Evolutionary conservation across 768 basidiomycete genomes (phyloP).

Genomic region (Mrakia hoshinonis): DNA sequence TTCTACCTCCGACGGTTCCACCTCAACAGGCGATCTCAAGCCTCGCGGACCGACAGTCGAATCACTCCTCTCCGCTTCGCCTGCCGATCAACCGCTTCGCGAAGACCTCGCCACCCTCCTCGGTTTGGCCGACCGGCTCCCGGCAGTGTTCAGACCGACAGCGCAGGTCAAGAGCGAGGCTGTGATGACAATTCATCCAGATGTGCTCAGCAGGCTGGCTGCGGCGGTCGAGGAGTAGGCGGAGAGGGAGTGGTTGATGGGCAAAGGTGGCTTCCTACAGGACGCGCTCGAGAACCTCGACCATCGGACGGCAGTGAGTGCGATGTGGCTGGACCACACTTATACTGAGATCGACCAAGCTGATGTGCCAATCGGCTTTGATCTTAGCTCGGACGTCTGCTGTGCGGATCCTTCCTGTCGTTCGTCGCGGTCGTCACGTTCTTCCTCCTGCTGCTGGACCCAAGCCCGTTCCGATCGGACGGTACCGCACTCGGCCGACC

Average conservation of each 20-base stretch:
- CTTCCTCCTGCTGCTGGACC: not conserved
- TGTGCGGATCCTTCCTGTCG: not conserved
- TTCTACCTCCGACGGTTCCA: not conserved
- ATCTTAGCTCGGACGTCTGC: not conserved
- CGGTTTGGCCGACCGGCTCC: not conserved
- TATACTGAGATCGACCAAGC: not conserved
- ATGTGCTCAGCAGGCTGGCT: not conserved
- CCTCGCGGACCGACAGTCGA: not conserved
- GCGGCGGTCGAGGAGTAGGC: not conserved
- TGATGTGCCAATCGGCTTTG: not conserved
- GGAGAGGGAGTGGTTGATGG: not conserved
- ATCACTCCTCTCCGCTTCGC: too few species aligned
- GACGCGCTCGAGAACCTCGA: slow-evolving; percentile 5
- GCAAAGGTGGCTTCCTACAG: not conserved
- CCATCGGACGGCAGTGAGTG: not conserved
- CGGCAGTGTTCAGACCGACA: not conserved
- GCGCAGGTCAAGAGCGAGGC: not conserved
- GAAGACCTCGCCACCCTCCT: slow-evolving; percentile 3
- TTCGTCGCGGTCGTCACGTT: not conserved
- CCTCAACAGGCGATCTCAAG: not conserved
- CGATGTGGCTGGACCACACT: not conserved
- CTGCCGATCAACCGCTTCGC: not conserved
- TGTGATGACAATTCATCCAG: not conserved
- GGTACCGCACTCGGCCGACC: not conserved
- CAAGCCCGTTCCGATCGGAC: not conserved